These are phyloP conservation scores for Neonothopanus nambi DNA, from an alignment of 1,284 basidiomycete species.

Conservation along the genomic window DNA sequence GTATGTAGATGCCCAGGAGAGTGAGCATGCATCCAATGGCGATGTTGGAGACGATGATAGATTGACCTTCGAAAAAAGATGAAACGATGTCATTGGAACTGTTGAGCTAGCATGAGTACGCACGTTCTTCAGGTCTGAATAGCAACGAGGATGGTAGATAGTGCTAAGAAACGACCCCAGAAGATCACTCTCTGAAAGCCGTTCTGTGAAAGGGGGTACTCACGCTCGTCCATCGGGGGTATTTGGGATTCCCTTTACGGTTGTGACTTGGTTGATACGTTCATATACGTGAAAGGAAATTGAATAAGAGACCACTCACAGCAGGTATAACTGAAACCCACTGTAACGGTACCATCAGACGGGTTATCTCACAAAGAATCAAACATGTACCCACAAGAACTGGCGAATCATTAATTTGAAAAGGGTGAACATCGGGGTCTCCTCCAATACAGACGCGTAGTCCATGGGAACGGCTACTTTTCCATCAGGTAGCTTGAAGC, in stretches of 20 bases:
- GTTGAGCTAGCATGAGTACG: not conserved
- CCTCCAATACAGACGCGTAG: constrained; percentile 36
- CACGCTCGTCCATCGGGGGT: constrained; percentile 29
- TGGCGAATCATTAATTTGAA: constrained; percentile 53
- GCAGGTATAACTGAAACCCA: no score
- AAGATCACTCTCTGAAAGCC: no score
- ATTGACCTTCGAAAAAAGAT: constrained; percentile 20
- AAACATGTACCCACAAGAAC: constrained; percentile 34
- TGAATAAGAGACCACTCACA: no score
- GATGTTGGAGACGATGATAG: constrained; percentile 56
- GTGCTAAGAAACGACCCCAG: constrained; percentile 31
- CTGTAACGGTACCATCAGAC: no score
- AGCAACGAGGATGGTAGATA: constrained; percentile 33
- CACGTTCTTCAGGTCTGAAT: constrained; percentile 32
- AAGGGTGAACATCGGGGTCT: constrained; percentile 62
- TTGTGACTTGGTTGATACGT: no score
- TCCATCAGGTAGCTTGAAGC: constrained; percentile 32
- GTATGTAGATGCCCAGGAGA: constrained; percentile 44
- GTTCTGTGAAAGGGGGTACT: constrained; percentile 6
- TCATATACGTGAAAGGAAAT: no score
- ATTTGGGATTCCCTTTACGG: no score
- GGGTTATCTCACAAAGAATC: constrained; percentile 14
- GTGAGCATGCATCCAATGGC: constrained; percentile 48
- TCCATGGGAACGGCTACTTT: constrained; percentile 28
- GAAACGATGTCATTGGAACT: not conserved